Evolutionary conservation across 1,139 yeast genomes (phyloP).

Genomic region (Pichia sp.): DNA sequence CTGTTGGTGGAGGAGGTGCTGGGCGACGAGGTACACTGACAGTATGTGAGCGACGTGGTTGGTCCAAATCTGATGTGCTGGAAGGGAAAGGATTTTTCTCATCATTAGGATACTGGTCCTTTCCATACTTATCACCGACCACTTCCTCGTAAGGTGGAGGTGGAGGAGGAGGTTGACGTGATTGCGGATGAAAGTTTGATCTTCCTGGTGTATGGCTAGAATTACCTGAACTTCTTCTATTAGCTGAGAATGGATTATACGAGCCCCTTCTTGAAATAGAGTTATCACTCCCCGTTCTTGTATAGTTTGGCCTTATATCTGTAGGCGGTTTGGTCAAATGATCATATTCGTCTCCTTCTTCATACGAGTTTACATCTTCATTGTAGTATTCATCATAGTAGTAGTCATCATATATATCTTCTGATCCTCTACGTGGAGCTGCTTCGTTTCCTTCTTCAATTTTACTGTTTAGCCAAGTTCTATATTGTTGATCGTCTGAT

Average conservation of each 20-base stretch:
- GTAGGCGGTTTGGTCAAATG: constrained; percentile 8
- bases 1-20: constrained; percentile 10
- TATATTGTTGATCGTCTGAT: constrained; percentile 23
- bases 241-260: constrained; percentile 13
- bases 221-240: constrained; percentile 8
- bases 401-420: constrained; percentile 6
- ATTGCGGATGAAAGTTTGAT: constrained; percentile 6
- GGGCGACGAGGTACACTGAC: constrained; percentile 10
- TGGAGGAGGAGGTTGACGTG: constrained; percentile 10
- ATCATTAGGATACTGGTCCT: constrained; percentile 46
- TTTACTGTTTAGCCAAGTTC: constrained; percentile 24
- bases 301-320: constrained; percentile 1
- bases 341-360: constrained; percentile 19
- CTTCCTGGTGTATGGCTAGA: constrained; percentile 8
- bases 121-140: constrained; percentile 41
- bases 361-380: constrained; percentile 12
- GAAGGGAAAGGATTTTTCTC: constrained; percentile 33
- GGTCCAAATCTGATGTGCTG: not conserved
- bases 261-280: constrained; percentile 12
- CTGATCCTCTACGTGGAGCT: constrained; percentile 3
- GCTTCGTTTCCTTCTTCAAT: constrained; percentile 21
- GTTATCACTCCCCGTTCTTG: constrained; percentile 9
- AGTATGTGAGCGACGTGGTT: constrained; percentile 14
- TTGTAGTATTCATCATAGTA: constrained; percentile 8
- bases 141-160: constrained; percentile 73